phyloP scores from a whole-genome alignment of 2,329 filamentous ascomycete species.

The Diaporthe citrichinensis region DNA sequence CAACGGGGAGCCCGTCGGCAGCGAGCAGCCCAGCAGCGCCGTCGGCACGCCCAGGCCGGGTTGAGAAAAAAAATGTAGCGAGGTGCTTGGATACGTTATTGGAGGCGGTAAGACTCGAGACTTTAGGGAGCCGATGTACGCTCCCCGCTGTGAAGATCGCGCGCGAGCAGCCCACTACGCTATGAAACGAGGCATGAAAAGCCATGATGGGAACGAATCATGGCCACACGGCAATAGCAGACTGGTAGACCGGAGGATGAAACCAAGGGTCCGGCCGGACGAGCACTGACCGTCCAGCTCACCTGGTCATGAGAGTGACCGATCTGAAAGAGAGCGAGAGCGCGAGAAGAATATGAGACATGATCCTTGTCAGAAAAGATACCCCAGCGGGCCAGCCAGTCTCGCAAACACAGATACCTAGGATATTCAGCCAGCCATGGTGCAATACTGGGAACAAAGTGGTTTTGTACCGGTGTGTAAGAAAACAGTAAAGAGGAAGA shows the following conservation, averaged over 20 bases:
- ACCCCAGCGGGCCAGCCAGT: neutral
- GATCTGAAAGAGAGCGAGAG: no score
- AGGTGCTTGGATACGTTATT: neutral
- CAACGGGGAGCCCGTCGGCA: slow-evolving; percentile 61
- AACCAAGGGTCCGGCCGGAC: neutral
- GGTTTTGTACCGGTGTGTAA: neutral
- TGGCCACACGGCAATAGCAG: no score
- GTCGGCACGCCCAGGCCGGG: slow-evolving; percentile 70
- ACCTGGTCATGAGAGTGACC: no score
- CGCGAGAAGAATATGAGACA: neutral
- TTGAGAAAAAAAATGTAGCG: slow-evolving; percentile 26
- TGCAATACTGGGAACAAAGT: neutral
- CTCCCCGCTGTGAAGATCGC: no score
- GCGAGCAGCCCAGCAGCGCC: slow-evolving; percentile 70
- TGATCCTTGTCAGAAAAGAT: neutral
- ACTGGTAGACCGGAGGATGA: neutral
- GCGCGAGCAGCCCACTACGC: neutral
- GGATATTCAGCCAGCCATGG: neutral
- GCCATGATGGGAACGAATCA: neutral
- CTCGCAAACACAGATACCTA: neutral
- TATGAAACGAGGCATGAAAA: neutral
- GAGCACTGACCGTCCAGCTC: neutral
- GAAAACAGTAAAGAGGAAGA: no score
- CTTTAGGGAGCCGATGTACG: neutral
- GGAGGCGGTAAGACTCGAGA: no score